phyloP scores from a whole-genome alignment of 768 basidiomycete genomes.

The Amanita jacksonii region DNA sequence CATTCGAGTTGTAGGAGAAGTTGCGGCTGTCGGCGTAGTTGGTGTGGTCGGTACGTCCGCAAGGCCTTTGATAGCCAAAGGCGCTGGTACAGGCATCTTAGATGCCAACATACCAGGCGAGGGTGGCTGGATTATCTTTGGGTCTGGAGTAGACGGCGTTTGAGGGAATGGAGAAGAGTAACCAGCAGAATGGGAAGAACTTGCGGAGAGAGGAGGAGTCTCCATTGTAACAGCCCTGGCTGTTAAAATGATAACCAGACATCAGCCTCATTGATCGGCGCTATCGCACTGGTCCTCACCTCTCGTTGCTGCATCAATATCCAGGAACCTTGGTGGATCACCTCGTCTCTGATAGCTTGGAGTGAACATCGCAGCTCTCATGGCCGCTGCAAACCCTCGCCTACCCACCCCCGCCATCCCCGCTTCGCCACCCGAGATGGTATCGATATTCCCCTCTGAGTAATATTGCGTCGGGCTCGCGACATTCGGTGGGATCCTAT shows the following conservation, averaged over 20 bases:
- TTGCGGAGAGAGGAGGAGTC: slow-evolving; percentile 40
- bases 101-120: slow-evolving; percentile 15
- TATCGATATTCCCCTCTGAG: slow-evolving; percentile 40
- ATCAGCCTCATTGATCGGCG: background rate
- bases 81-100: slow-evolving; percentile 7
- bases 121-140: slow-evolving; percentile 15
- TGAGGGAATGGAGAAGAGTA: slow-evolving; percentile 32
- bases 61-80: background rate
- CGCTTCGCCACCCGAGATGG: slow-evolving; percentile 65
- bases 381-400: slow-evolving; percentile 73
- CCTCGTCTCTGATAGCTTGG: slow-evolving; percentile 17
- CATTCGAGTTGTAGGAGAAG: slow-evolving; percentile 26
- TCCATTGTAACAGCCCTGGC: slow-evolving; percentile 24
- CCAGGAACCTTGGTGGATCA: slow-evolving; percentile 34
- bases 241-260: no score
- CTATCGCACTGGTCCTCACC: slow-evolving; percentile 21
- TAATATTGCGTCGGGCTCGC: slow-evolving; percentile 1
- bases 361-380: slow-evolving; percentile 38
- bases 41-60: slow-evolving; percentile 7
- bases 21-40: slow-evolving; percentile 14
- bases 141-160: slow-evolving; percentile 17
- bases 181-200: slow-evolving; percentile 35
- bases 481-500: slow-evolving; percentile 9
- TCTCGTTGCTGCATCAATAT: slow-evolving; percentile 33
- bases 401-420: slow-evolving; percentile 91